Percentiles rank a stretch among this genome's conserved stretches.
phyloP scores from a whole-genome alignment of 345 rosid genomes.

The Erodium maritimum region DNA sequence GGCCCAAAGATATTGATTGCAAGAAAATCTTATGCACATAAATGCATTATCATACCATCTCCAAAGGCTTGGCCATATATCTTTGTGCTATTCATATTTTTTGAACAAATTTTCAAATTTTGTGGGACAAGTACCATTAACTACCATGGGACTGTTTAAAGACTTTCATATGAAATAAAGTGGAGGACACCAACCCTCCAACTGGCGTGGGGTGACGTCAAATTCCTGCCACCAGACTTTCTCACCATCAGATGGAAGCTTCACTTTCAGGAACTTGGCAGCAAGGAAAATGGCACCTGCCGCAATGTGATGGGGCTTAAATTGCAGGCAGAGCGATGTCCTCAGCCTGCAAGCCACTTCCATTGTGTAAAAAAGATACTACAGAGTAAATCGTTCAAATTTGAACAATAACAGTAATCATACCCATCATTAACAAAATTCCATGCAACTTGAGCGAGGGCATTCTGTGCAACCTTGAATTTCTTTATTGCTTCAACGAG shows the following conservation, averaged over 20 bases:
- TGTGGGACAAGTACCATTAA: too few species aligned
- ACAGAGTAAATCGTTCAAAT: constrained; percentile 9
- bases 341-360: constrained; percentile 69
- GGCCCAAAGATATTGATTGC: too few species aligned
- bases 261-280: constrained; percentile 60
- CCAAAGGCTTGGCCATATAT: too few species aligned
- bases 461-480: constrained; percentile 63
- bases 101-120: too few species aligned
- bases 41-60: too few species aligned
- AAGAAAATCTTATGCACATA: too few species aligned
- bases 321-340: constrained; percentile 92
- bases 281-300: constrained; percentile 88
- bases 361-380: constrained; percentile 17
- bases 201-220: constrained; percentile 62
- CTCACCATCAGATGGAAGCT: constrained; percentile 66
- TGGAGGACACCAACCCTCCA: constrained; percentile 50
- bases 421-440: constrained; percentile 86
- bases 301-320: constrained; percentile 87
- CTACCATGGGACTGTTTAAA: too few species aligned
- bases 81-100: too few species aligned
- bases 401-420: constrained; percentile 8
- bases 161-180: constrained; percentile 6
- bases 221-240: constrained; percentile 80
- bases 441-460: constrained; percentile 81
- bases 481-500: constrained; percentile 77